Percentiles rank a stretch among this genome's conserved stretches.
phyloP scores from a whole-genome alignment of 2,329 filamentous ascomycete species.

The Fusarium graminum region DNA sequence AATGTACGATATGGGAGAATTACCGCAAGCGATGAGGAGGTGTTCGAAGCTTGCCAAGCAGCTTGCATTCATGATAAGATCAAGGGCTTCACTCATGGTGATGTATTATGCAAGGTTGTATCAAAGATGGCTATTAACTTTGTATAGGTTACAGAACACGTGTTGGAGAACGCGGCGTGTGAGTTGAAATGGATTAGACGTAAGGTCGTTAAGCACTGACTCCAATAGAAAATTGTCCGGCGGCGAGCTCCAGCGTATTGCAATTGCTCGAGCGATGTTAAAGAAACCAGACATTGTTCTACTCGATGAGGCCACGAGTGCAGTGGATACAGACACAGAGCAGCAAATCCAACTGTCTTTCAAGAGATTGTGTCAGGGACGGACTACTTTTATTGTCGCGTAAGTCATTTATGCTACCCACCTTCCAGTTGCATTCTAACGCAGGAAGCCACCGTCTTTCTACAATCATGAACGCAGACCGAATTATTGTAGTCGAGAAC shows the following conservation, averaged over 20 bases:
- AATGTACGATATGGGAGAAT: conserved; percentile 70
- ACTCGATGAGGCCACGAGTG: conserved; percentile 83
- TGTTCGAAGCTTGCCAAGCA: conserved; percentile 66
- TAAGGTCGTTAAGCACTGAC: conserved; percentile 37
- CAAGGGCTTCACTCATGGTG: conserved; percentile 64
- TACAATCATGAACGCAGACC: conserved; percentile 77
- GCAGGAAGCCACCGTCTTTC: conserved; percentile 72
- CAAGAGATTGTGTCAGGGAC: conserved; percentile 67
- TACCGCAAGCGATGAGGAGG: conserved; percentile 67
- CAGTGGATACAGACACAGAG: conserved; percentile 78
- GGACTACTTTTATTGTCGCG: conserved; percentile 77
- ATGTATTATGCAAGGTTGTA: conserved; percentile 3
- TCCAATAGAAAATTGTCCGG: conserved; percentile 70
- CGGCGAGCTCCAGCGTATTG: conserved; percentile 75
- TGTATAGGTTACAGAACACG: conserved; percentile 61
- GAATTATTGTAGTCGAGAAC: conserved; percentile 74
- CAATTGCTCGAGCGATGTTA: conserved; percentile 78
- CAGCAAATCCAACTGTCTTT: conserved; percentile 75
- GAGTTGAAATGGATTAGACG: conserved; percentile 36
- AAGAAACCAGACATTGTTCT: conserved; percentile 81
- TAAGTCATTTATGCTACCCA: conserved; percentile 52
- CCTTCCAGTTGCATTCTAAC: conserved; percentile 16
- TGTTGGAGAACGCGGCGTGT: conserved; percentile 66
- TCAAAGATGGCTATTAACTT: conserved; percentile 23
- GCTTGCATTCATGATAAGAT: conserved; percentile 72